A percentile compares a stretch with the other conserved stretches of the same genome.
Evolutionary conservation across 2,329 filamentous ascomycete species (phyloP).

Genomic region (Moelleriella libera): DNA sequence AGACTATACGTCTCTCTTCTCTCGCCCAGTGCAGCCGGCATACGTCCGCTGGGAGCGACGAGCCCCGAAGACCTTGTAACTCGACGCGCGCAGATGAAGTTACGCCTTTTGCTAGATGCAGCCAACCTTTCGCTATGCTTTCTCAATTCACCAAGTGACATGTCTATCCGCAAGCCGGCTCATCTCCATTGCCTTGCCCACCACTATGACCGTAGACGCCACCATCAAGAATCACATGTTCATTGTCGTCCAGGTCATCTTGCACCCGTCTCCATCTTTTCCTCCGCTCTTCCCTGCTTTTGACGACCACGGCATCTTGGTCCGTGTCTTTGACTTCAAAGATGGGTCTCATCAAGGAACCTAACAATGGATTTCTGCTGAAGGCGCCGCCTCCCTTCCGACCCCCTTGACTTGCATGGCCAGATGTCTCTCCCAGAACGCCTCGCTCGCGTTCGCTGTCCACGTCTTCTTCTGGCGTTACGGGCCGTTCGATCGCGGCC

Average conservation of each 20-base stretch:
- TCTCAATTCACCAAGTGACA: slow-evolving; percentile 14
- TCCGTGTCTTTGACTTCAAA: slow-evolving; percentile 40
- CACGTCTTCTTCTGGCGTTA: slow-evolving; percentile 34
- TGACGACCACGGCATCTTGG: slow-evolving; percentile 11
- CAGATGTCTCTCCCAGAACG: slow-evolving; percentile 17
- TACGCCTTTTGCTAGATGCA: no score
- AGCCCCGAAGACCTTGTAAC: background rate
- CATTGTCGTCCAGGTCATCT: slow-evolving; percentile 44
- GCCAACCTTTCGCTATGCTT: no score
- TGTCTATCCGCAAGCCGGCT: slow-evolving; percentile 25
- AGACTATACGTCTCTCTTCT: slow-evolving; percentile 43
- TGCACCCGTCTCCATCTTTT: slow-evolving; percentile 46
- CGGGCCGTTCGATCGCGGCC: slow-evolving; percentile 45
- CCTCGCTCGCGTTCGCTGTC: slow-evolving; percentile 16
- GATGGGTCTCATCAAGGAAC: slow-evolving; percentile 50
- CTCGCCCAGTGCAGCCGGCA: slow-evolving; percentile 18
- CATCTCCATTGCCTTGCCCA: slow-evolving; percentile 8
- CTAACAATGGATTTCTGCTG: slow-evolving; percentile 53
- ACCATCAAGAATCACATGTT: slow-evolving; percentile 43
- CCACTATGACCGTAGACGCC: slow-evolving; percentile 29
- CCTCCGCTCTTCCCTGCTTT: slow-evolving; percentile 26
- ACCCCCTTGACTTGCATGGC: slow-evolving; percentile 13
- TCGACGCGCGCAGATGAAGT: no score
- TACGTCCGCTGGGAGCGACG: slow-evolving; percentile 18
- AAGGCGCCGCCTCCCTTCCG: slow-evolving; percentile 41